Percentiles rank a stretch among this genome's conserved stretches.
phyloP scores from a whole-genome alignment of 1,284 basidiomycete species.

The Xerocomus minutiporus region DNA sequence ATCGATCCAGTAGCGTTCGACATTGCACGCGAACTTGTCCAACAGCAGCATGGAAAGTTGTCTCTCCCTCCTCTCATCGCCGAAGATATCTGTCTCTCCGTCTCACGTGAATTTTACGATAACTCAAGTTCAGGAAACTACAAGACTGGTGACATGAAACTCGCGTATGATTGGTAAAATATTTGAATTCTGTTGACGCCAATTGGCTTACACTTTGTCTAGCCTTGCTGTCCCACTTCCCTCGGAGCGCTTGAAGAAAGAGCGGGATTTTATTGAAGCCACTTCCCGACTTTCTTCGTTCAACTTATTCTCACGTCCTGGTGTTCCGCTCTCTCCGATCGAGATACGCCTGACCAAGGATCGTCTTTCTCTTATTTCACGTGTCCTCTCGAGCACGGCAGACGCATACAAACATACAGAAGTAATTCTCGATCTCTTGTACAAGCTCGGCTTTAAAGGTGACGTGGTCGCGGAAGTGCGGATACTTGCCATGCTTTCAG shows the following conservation, averaged over 20 bases:
- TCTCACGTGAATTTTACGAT: constrained; percentile 88
- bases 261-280: constrained; percentile 92
- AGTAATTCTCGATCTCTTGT: constrained; percentile 82
- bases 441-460: constrained; percentile 77
- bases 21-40: constrained; percentile 67
- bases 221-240: constrained; percentile 72
- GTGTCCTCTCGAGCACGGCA: constrained; percentile 73
- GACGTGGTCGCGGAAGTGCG: constrained; percentile 74
- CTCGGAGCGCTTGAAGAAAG: constrained; percentile 59
- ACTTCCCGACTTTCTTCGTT: constrained; percentile 83
- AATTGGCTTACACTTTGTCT: constrained; percentile 11
- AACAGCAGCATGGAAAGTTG: constrained; percentile 48
- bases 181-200: background rate
- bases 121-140: constrained; percentile 89
- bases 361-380: constrained; percentile 76
- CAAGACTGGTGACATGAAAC: constrained; percentile 89
- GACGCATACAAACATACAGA: constrained; percentile 87
- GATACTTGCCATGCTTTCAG: constrained; percentile 82
- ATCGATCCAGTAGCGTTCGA: constrained; percentile 59
- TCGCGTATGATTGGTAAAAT: constrained; percentile 88
- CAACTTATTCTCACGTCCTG: constrained; percentile 70
- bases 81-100: constrained; percentile 76
- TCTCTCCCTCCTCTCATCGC: constrained; percentile 49
- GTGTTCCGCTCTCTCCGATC: constrained; percentile 78
- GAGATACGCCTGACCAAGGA: constrained; percentile 88